phyloP scores from a whole-genome alignment of 1,284 basidiomycete species.

The Crepidotus sp. region DNA sequence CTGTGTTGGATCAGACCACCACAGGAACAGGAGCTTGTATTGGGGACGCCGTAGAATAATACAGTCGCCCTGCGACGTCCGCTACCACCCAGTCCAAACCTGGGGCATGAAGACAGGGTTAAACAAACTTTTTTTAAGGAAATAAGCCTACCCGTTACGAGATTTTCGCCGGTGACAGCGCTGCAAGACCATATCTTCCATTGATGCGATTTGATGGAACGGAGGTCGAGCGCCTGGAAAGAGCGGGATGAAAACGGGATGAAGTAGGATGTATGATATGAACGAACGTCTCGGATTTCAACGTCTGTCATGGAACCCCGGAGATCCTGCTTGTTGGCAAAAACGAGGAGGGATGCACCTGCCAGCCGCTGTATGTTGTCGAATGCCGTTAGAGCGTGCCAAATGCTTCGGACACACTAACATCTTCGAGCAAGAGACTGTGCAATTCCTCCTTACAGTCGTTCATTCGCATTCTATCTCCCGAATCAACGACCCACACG shows the following conservation, averaged over 20 bases:
- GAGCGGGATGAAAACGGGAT: slow-evolving; percentile 5
- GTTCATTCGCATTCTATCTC: slow-evolving; percentile 79
- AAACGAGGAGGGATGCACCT: slow-evolving; percentile 90
- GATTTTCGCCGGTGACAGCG: slow-evolving; percentile 81
- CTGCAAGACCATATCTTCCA: slow-evolving; percentile 93
- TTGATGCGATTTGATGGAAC: slow-evolving; percentile 73
- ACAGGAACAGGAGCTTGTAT: slow-evolving; percentile 15
- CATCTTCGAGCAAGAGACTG: slow-evolving; percentile 84
- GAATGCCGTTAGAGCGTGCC: slow-evolving; percentile 14
- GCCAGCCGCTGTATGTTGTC: slow-evolving; percentile 66
- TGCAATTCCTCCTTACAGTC: slow-evolving; percentile 89
- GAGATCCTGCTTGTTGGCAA: slow-evolving; percentile 99
- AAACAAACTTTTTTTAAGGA: background rate
- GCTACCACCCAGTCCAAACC: slow-evolving; percentile 90
- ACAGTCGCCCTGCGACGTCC: slow-evolving; percentile 78
- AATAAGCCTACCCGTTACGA: slow-evolving; percentile 45
- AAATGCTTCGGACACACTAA: slow-evolving; percentile 32
- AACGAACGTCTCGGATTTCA: slow-evolving; percentile 76
- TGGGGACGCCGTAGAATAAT: slow-evolving; percentile 40
- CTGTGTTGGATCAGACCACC: slow-evolving; percentile 12
- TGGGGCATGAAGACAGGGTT: slow-evolving; percentile 2
- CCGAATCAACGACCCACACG: slow-evolving; percentile 98
- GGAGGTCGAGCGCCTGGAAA: slow-evolving; percentile 65
- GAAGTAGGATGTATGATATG: slow-evolving; percentile 11
- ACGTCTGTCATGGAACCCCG: slow-evolving; percentile 74